These are phyloP conservation scores for Rhizomucor pusillus DNA, from an alignment of 371 early-diverging fungal species.

Conservation along the genomic window DNA sequence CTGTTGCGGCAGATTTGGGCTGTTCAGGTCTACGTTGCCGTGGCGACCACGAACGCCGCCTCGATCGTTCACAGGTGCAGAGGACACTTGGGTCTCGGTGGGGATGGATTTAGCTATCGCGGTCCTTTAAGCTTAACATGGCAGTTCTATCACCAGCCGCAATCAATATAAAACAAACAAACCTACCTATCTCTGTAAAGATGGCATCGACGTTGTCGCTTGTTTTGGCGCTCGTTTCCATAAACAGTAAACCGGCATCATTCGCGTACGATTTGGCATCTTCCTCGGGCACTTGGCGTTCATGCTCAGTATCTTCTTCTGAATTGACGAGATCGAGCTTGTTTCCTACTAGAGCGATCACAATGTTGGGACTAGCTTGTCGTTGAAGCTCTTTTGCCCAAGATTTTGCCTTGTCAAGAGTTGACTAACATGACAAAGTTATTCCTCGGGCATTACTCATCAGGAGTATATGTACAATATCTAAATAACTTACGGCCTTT, in stretches of 20 bases:
- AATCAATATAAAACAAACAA: neutral
- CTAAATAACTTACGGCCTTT: conserved; percentile 61
- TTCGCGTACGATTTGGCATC: conserved; percentile 85
- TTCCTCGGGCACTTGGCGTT: conserved; percentile 61
- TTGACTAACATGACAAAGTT: conserved; percentile 52
- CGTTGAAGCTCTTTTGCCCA: conserved; percentile 99
- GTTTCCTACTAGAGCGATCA: conserved; percentile 97
- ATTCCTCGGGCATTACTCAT: too few species aligned
- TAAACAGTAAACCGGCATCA: conserved; percentile 77
- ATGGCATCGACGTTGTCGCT: conserved; percentile 79
- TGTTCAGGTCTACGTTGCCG: conserved; percentile 63
- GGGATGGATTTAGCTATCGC: conserved; percentile 19
- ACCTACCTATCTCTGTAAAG: conserved; percentile 56
- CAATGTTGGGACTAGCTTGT: conserved; percentile 93
- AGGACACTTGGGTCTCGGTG: conserved; percentile 8
- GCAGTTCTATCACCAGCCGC: neutral
- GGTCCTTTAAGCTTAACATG: neutral
- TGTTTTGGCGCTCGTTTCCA: conserved; percentile 88
- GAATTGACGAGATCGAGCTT: conserved; percentile 80
- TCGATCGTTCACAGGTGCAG: conserved; percentile 8
- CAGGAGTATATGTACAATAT: too few species aligned
- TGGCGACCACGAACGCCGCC: conserved; percentile 33
- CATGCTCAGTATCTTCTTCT: conserved; percentile 31
- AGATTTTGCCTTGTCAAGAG: conserved; percentile 95
- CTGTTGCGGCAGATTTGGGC: neutral